Percentiles rank a stretch among this genome's conserved stretches.
phyloP scores from a whole-genome alignment of 225 moss, liverwort and hornwort genomes.

The Polytrichum commune region DNA sequence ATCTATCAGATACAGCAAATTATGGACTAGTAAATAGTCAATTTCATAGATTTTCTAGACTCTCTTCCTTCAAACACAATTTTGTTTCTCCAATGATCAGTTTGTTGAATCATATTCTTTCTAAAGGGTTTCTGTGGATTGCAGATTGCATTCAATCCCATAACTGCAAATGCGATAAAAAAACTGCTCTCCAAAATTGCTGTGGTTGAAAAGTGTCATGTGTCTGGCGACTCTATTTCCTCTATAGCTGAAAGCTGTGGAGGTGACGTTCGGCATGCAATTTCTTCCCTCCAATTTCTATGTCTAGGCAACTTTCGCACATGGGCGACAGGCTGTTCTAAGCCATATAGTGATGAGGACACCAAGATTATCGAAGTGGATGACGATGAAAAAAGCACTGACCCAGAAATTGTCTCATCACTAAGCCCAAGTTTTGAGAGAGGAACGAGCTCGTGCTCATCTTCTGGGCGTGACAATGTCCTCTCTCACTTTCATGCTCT shows the following conservation, averaged over 20 bases:
- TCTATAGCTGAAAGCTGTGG: conserved; percentile 73
- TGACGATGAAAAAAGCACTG: not conserved
- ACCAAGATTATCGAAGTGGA: conserved; percentile 17
- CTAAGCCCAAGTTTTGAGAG: conserved; percentile 14
- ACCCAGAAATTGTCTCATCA: not conserved
- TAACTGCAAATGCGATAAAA: conserved; percentile 67
- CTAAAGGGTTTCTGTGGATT: not conserved
- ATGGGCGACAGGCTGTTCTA: conserved; percentile 34
- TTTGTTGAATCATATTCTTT: no score
- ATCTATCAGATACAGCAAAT: no score
- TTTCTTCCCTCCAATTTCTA: conserved; percentile 80
- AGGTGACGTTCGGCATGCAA: conserved; percentile 88
- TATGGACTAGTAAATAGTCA: no score
- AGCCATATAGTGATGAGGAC: conserved; percentile 3
- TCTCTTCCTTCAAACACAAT: no score
- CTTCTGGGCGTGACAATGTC: conserved; percentile 62
- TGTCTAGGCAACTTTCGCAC: conserved; percentile 45
- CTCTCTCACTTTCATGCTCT: conserved; percentile 91
- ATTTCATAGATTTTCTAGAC: no score
- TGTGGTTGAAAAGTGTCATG: conserved; percentile 50
- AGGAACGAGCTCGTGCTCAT: conserved; percentile 36
- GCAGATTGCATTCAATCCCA: conserved; percentile 89
- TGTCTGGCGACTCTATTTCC: conserved; percentile 47
- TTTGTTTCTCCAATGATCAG: no score
- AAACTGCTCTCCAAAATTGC: conserved; percentile 71